Evolutionary conservation across 768 basidiomycete species (phyloP), one percentile per base, ranked within the genome.

Genomic region (Lentinula sp.): DNA sequence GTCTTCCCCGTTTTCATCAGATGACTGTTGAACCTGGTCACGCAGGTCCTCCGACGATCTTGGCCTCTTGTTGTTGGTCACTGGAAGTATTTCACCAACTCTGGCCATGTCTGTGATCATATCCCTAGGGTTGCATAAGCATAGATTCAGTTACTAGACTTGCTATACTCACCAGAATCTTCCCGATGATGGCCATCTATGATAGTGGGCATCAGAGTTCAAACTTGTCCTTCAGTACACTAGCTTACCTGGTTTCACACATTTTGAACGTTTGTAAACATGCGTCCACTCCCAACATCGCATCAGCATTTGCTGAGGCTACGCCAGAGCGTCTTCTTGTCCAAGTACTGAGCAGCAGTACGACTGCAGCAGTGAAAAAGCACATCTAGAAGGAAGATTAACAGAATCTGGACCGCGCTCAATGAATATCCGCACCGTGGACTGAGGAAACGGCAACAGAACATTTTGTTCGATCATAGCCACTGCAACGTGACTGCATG

Each of bases 261-360:
- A 59, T 65, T 53, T 73, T 74, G n/a, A 88, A 73, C 3, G 81
- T 74, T 18, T 82, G 72, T 69, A 87, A 75, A 67, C 85, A 88
- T 56, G 77, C 78, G 52, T 83, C 76, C 2, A 90, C 83, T 63
- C 87, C 85, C 43, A 77, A 74, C 71, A 87, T 77, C 53, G 87
- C 84, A 55, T 79, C 72, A 53, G 72, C 70, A 15, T 78, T 74
- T 66, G 86, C 80, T 2, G 77, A 76, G 1, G 73, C 71, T 33
- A 75, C 65, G 12, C 83, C 80, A 37, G 76, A 76, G 62, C 77
- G 74, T 66, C 77, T 81, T 20, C 79, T 83, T 61, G 79, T 85
- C 88, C 83, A 90, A 10, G 88, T 83, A 61, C 84, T 85, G 63
- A 90, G 74, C 45, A 90, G 73, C 6, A 90, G 75, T 2, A 90